Percentiles rank a stretch among this genome's conserved stretches.
Evolutionary conservation across 148 eudicot genomes (phyloP).

Genomic region (Vaccinium macrocarpon): DNA sequence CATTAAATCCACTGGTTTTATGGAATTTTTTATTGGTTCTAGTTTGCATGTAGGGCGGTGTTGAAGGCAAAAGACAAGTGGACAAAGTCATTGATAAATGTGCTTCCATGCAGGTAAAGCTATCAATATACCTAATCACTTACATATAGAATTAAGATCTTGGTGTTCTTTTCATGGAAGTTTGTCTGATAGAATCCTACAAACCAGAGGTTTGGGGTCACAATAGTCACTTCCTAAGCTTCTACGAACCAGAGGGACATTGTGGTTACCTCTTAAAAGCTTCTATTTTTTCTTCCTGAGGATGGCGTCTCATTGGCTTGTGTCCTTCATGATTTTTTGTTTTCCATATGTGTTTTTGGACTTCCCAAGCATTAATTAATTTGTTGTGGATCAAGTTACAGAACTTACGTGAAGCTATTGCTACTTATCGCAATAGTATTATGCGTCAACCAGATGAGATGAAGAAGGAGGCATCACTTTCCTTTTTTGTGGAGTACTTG

Average conservation of each 20-base stretch:
- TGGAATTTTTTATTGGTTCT: slow-evolving; percentile 23
- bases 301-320: background rate
- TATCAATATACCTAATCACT: slow-evolving; percentile 13
- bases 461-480: slow-evolving; percentile 89
- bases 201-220: slow-evolving; percentile 8
- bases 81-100: slow-evolving; percentile 94
- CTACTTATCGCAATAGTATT: slow-evolving; percentile 81
- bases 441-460: slow-evolving; percentile 88
- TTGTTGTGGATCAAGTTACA: slow-evolving; percentile 32
- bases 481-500: slow-evolving; percentile 91
- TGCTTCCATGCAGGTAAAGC: slow-evolving; percentile 89
- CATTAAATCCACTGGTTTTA: background rate
- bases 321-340: background rate
- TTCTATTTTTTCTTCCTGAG: background rate
- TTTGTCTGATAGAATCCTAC: background rate
- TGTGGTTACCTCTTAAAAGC: slow-evolving; percentile 12
- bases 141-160: slow-evolving; percentile 18
- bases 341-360: background rate
- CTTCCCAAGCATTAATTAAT: background rate
- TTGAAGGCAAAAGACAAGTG: slow-evolving; percentile 94
- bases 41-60: slow-evolving; percentile 72
- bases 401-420: slow-evolving; percentile 97
- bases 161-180: slow-evolving; percentile 16
- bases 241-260: background rate
- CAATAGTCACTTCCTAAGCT: background rate